Conservation (phyloP, 2,329 filamentous ascomycete genomes). For the Trichoderma gracile region DNA sequence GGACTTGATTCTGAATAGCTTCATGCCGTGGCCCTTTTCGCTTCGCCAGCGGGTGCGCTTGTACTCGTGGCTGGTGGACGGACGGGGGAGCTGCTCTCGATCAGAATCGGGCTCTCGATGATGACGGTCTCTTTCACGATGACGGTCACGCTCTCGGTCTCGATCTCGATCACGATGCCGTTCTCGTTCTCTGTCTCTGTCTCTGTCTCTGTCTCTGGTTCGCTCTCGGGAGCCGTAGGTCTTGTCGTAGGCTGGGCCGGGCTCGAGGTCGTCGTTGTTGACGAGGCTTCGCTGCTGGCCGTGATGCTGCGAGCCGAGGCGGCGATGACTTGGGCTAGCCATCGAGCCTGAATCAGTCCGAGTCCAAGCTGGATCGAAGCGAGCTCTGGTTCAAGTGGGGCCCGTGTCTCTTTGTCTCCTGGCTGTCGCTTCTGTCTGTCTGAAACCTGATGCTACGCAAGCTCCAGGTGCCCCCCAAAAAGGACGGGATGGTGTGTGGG, state of each 20-base stretch:
- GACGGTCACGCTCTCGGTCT: too few species aligned
- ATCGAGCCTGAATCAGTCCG: constrained; percentile 3
- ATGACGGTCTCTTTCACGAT: too few species aligned
- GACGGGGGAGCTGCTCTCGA: not conserved
- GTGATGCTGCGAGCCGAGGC: constrained; percentile 1
- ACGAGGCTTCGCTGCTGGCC: constrained; percentile 9
- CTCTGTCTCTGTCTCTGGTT: too few species aligned
- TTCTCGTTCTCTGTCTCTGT: too few species aligned
- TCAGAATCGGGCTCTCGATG: too few species aligned
- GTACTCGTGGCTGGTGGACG: constrained; percentile 1
- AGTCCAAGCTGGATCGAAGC: too few species aligned
- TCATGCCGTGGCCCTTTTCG: constrained; percentile 3
- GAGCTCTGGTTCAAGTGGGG: constrained; percentile 10
- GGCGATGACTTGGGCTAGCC: constrained; percentile 16
- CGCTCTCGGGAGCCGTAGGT: not conserved
- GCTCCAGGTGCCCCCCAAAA: not conserved
- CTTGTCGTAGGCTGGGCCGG: not conserved
- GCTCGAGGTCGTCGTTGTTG: constrained; percentile 5
- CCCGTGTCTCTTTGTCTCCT: not conserved
- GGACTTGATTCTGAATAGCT: constrained; percentile 28
- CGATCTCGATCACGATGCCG: too few species aligned
- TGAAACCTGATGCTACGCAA: not conserved
- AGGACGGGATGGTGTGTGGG: not conserved
- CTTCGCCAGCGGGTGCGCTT: constrained; percentile 12
- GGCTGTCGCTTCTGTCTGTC: not conserved